A percentile compares a stretch with the other conserved stretches of the same genome.
These are phyloP conservation scores for Sphagnum magellanicum DNA, from an alignment of 228 moss, liverwort and hornwort genomes.

Conservation along the genomic window DNA sequence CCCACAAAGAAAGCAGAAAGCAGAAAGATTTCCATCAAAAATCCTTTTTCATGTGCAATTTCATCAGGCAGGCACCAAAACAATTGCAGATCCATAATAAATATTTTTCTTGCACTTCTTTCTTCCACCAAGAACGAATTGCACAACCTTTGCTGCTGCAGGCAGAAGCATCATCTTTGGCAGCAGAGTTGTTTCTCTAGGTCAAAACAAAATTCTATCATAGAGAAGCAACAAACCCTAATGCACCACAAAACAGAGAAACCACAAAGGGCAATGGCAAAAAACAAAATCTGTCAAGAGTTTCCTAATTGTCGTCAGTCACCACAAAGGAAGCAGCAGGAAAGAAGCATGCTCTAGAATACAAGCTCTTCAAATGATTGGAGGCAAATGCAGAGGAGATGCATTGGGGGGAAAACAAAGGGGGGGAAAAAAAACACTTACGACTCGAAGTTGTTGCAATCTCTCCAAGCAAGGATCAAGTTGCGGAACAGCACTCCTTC, in stretches of 20 bases:
- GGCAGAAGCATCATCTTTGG: background rate
- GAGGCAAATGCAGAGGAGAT: background rate
- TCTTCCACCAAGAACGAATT: slow-evolving; percentile 37
- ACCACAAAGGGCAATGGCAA: background rate
- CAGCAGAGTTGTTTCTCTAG: background rate
- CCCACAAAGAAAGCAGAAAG: slow-evolving; percentile 13
- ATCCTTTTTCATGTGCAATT: slow-evolving; percentile 7
- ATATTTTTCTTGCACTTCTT: slow-evolving; percentile 52
- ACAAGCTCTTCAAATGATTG: background rate
- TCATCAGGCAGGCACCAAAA: background rate
- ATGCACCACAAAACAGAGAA: background rate
- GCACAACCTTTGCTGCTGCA: slow-evolving; percentile 6
- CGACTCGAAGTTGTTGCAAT: slow-evolving; percentile 27
- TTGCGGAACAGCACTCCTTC: slow-evolving; percentile 16
- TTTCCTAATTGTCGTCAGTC: background rate
- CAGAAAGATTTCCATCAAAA: slow-evolving; percentile 6
- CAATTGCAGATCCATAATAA: slow-evolving; percentile 30
- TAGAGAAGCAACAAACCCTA: too few relatives aligned
- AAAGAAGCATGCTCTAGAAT: background rate
- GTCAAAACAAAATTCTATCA: too few relatives aligned
- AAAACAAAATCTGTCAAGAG: background rate
- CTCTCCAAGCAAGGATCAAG: slow-evolving; percentile 30
- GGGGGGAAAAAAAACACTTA: slow-evolving; percentile 6
- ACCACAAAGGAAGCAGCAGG: background rate
- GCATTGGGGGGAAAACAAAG: background rate